Evolutionary conservation across 2,329 filamentous ascomycete genomes (phyloP).

Genomic region (Sordariomycetes sp.): DNA sequence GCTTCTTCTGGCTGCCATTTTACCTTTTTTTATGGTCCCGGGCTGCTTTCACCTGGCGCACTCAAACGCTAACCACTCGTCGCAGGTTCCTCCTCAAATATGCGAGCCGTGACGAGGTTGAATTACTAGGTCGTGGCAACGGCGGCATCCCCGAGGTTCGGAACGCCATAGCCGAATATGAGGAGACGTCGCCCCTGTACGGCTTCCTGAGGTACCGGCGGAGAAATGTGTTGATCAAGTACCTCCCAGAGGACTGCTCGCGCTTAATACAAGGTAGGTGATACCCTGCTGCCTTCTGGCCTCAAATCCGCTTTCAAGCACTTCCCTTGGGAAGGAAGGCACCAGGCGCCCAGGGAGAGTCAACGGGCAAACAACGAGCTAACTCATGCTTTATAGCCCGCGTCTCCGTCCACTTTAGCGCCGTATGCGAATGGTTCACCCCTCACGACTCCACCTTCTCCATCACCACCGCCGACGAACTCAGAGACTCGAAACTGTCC

Average conservation of each 20-base stretch:
- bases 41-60: background rate
- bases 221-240: constrained; percentile 84
- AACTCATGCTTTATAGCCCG: constrained; percentile 45
- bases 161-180: constrained; percentile 62
- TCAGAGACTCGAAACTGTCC: constrained; percentile 79
- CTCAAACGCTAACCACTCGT: background rate
- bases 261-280: constrained; percentile 77
- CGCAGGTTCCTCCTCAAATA: constrained; percentile 90
- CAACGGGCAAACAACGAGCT: background rate
- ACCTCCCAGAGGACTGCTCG: constrained; percentile 81
- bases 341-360: background rate
- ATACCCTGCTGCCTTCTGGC: constrained; percentile 3
- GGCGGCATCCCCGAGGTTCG: constrained; percentile 78
- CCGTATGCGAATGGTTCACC: constrained; percentile 58
- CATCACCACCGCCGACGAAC: constrained; percentile 59
- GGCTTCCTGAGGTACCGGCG: constrained; percentile 83
- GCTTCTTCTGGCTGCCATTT: background rate
- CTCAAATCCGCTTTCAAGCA: background rate
- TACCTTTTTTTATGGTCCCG: background rate
- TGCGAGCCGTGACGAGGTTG: constrained; percentile 73
- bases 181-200: constrained; percentile 79
- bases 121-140: constrained; percentile 61
- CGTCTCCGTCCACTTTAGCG: constrained; percentile 59
- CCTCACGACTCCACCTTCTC: constrained; percentile 80
- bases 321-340: background rate